Evolutionary conservation across 2,329 filamentous ascomycete species (phyloP).

Genomic region (Dactylellina sp.): DNA sequence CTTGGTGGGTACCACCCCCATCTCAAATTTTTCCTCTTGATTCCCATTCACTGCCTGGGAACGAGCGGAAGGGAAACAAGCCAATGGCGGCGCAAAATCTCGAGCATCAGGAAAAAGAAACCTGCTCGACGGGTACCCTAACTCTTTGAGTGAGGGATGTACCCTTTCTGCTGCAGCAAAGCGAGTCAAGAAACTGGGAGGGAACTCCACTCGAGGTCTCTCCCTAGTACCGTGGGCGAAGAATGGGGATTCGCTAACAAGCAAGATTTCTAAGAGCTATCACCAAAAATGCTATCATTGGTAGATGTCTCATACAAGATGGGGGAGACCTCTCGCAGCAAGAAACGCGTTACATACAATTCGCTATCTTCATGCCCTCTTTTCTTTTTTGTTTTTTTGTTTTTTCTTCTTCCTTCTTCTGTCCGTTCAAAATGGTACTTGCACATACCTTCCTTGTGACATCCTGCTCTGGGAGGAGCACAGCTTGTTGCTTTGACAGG

Average conservation of each 20-base stretch:
- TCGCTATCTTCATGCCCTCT: constrained; percentile 35
- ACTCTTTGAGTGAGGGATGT: constrained; percentile 50
- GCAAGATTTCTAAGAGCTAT: constrained; percentile 56
- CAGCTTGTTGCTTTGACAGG: constrained; percentile 56
- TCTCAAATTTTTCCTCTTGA: constrained; percentile 53
- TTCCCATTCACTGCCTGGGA: constrained; percentile 37
- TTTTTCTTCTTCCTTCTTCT: constrained; percentile 48
- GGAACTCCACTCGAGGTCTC: constrained; percentile 56
- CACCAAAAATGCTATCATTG: constrained; percentile 57
- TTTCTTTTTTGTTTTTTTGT: constrained; percentile 47
- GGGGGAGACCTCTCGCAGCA: constrained; percentile 33
- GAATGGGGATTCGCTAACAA: constrained; percentile 47
- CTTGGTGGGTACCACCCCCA: constrained; percentile 55
- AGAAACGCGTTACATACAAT: constrained; percentile 43
- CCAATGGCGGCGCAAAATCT: constrained; percentile 48
- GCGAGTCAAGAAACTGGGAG: constrained; percentile 51
- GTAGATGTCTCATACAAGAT: constrained; percentile 52
- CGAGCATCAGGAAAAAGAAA: constrained; percentile 53
- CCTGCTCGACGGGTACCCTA: constrained; percentile 49
- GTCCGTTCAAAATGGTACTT: constrained; percentile 42
- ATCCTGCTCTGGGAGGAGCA: constrained; percentile 56
- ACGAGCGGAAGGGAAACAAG: constrained; percentile 43
- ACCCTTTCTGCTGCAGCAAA: constrained; percentile 50
- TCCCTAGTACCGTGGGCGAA: constrained; percentile 50
- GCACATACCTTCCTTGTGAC: constrained; percentile 55